A percentile compares a stretch with the other conserved stretches of the same genome.
Evolutionary conservation across 2,329 filamentous ascomycete species (phyloP).

Genomic region (Cadophora gregata): DNA sequence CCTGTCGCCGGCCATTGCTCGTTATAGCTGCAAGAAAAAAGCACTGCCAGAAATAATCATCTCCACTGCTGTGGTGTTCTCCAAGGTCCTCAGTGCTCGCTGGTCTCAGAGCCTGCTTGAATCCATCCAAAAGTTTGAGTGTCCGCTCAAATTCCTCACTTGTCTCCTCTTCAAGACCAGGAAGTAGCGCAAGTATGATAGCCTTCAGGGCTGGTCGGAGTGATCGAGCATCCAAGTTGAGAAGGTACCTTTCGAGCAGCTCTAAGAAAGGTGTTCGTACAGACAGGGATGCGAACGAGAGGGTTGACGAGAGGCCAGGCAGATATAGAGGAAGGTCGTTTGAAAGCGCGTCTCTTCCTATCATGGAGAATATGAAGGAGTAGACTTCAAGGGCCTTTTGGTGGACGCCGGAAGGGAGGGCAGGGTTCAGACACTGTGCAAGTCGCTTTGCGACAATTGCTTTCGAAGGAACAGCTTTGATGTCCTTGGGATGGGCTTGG

Average conservation of each 20-base stretch:
- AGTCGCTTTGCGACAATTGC: conserved; percentile 84
- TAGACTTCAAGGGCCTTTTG: conserved; percentile 98
- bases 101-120: conserved; percentile 72
- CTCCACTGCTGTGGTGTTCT: conserved; percentile 63
- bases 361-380: conserved; percentile 82
- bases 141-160: conserved; percentile 97
- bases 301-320: conserved; percentile 83
- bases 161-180: conserved; percentile 92
- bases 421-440: conserved; percentile 93
- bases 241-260: conserved; percentile 80
- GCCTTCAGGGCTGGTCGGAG: conserved; percentile 90
- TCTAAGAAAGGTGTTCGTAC: conserved; percentile 86
- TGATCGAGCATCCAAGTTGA: conserved; percentile 71
- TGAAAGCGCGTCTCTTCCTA: conserved; percentile 81
- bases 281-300: conserved; percentile 93
- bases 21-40: conserved; percentile 94
- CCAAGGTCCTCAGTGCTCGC: conserved; percentile 56
- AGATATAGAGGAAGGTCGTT: conserved; percentile 86
- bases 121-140: conserved; percentile 75
- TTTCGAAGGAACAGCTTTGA: conserved; percentile 80
- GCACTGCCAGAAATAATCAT: conserved; percentile 98
- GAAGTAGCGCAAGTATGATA: conserved; percentile 85
- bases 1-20: conserved; percentile 81
- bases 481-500: conserved; percentile 79
- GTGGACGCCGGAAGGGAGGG: conserved; percentile 92